Base-by-base conservation (phyloP, 2,329 filamentous ascomycete species). In the Fusarium irregulare region DNA sequence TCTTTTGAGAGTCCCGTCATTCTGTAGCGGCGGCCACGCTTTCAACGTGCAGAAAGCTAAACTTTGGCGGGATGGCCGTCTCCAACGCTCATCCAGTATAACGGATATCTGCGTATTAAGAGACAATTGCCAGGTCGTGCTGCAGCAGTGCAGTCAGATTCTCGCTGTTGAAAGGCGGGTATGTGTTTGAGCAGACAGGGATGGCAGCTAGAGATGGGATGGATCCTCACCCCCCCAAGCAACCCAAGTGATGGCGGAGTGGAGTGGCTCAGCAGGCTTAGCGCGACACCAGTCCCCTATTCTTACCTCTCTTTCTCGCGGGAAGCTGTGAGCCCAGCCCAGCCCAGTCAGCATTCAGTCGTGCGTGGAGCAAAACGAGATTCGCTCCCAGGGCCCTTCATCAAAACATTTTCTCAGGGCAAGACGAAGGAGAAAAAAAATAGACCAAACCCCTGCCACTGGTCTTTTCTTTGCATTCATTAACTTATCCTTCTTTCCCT, bases 221-320 rank as follows among this genome's bases (percentile, higher is more conserved):
- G 71, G 71, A 70, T 68, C 71, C 70, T 62, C 58, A 62, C 70
- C 71, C 72, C 68, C 62, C 59, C 71, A 73, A 60, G 65, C 32
- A 25, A 53, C 27, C 59, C 60, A 64, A 75, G 58, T 67, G 56
- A 72, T 64, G 72, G 72, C 73, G 66, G 68, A 70, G 72, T 73
- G 64, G 71, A 68, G 75, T 76, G 75, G 75, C 75, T 77, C 74
- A 77, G 75, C 75, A 71, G 64, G 64, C 72, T 72, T 76, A 76
- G 74, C 72, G 73, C 63, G 68, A 73, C 37, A 54, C 60, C 70
- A 70, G 75, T 76, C 75, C 74, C 75, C 75, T 76, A 76, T 76
- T 75, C 73, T 65, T 60, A 68, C 66, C 59, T 64, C 61, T 67
- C 61, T 48, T 48, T 63, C 67, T 67, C 25, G 25, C 49, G 49